Percentiles rank a stretch among this genome's conserved stretches.
Conservation (phyloP, 148 eudicot species). For the Silene uniflora region DNA sequence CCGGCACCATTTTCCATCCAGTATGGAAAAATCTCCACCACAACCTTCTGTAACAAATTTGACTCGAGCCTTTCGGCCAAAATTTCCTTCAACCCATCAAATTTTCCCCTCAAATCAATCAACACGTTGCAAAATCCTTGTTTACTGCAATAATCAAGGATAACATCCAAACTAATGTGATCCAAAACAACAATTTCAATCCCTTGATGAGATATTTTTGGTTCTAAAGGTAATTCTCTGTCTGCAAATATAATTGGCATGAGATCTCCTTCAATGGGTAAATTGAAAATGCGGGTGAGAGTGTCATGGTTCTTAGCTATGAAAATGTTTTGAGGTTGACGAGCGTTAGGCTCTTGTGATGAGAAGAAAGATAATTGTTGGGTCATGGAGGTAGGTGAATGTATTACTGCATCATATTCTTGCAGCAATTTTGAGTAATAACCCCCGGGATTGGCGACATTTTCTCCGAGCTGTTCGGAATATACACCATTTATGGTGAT, state of each 20-base stretch:
- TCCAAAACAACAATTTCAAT: slow-evolving; percentile 56
- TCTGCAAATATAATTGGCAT: slow-evolving; percentile 53
- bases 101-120: slow-evolving; percentile 60
- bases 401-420: slow-evolving; percentile 71
- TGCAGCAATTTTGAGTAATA: slow-evolving; percentile 76
- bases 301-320: slow-evolving; percentile 43
- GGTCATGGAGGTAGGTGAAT: slow-evolving; percentile 35
- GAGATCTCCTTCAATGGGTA: slow-evolving; percentile 29
- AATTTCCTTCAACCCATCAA: slow-evolving; percentile 53
- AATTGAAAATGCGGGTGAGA: slow-evolving; percentile 32
- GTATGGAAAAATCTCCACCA: slow-evolving; percentile 27
- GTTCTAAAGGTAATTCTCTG: slow-evolving; percentile 33
- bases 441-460: slow-evolving; percentile 50
- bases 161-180: slow-evolving; percentile 40
- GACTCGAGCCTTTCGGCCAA: slow-evolving; percentile 38
- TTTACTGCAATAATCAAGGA: slow-evolving; percentile 61
- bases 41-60: slow-evolving; percentile 41
- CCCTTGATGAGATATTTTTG: slow-evolving; percentile 43
- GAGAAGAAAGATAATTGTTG: slow-evolving; percentile 34
- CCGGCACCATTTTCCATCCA: slow-evolving; percentile 14
- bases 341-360: slow-evolving; percentile 71
- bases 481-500: slow-evolving; percentile 54
- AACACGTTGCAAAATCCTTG: slow-evolving; percentile 70
- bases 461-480: slow-evolving; percentile 50
- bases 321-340: slow-evolving; percentile 64